Base-by-base conservation (phyloP, 306 rosid genomes). In the Cicer yamashitae region DNA sequence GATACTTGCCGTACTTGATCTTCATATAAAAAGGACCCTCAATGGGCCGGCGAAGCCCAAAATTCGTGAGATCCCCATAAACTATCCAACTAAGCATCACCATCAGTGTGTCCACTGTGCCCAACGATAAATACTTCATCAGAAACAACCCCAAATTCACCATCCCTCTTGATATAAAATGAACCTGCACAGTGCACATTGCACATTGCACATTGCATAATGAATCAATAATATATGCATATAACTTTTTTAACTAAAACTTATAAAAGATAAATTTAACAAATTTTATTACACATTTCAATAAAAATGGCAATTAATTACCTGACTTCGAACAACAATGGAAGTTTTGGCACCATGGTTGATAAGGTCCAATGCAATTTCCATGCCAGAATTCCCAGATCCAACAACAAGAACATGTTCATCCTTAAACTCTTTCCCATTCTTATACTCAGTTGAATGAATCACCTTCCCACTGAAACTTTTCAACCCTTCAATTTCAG, bases 351-450 rank as follows among this genome's bases (percentile, higher is more conserved):
- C 96, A 66, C 88, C 86, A 10, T 88, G 78, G 62, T 89, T 84
- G 7, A 79, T 54, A 0, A 91, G 72, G 59, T 91, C 97, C 0
- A 83, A 44, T 0, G 96, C 87, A 7, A 91, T 91, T 48, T 91
- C 96, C 93, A 88, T 84, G 25, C 87, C 97, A 22, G 94, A 91
- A 83, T 89, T 91, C 4, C 97, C 97, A 39, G 91, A 78, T 10
- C 97, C 97, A 10, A 89, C 96, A 13, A 91, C 97, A 52, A 91
- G 82, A 82, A 89, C 96, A 25, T 70, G 80, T 48, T 85, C 67
- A 25, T 70, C 73, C 13, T 34, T n/a, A 30, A 83, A 88, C 18
- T 75, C 87, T 37, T 77, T 78, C 10, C 91, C 96, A 14, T 80
- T 76, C 39, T 80, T 75, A 6, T 51, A 91, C 52, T 8, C 6